A percentile compares a stretch with the other conserved stretches of the same genome.
Evolutionary conservation across 805 yeast species (phyloP).

Genomic region (Sugiyamaella smithiae): DNA sequence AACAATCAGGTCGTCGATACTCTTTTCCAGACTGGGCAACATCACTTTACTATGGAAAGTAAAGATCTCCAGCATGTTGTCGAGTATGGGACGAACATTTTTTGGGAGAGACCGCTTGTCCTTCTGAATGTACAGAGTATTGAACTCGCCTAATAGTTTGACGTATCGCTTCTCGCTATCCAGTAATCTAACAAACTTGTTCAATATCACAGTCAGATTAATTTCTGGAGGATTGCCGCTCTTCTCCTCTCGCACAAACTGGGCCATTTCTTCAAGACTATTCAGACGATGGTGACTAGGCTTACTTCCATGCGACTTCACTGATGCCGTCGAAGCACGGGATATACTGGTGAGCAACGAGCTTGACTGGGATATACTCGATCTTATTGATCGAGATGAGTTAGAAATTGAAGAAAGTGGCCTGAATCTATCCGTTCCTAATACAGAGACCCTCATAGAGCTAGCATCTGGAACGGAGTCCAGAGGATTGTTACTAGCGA

Average conservation of each 20-base stretch:
- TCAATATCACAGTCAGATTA: background rate
- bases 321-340: background rate
- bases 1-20: conserved; percentile 13
- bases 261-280: background rate
- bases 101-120: conserved; percentile 8
- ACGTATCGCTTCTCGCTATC: background rate
- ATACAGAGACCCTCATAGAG: background rate
- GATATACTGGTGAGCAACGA: background rate
- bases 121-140: conserved; percentile 15
- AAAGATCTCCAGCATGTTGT: conserved; percentile 24
- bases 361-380: background rate
- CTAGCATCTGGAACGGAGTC: background rate
- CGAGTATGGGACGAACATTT: conserved; percentile 19
- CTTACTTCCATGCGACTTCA: background rate
- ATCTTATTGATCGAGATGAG: background rate
- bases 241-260: background rate
- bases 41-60: conserved; percentile 20
- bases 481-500: background rate
- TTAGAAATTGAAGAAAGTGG: background rate
- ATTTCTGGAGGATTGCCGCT: background rate
- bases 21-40: conserved; percentile 17
- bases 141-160: background rate
- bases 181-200: background rate
- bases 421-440: background rate
- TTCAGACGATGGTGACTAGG: background rate